Percentiles rank a stretch among this genome's conserved stretches.
These are phyloP conservation scores for Lenwebbia sp. DNA, from an alignment of 345 rosid genomes.

Conservation along the genomic window DNA sequence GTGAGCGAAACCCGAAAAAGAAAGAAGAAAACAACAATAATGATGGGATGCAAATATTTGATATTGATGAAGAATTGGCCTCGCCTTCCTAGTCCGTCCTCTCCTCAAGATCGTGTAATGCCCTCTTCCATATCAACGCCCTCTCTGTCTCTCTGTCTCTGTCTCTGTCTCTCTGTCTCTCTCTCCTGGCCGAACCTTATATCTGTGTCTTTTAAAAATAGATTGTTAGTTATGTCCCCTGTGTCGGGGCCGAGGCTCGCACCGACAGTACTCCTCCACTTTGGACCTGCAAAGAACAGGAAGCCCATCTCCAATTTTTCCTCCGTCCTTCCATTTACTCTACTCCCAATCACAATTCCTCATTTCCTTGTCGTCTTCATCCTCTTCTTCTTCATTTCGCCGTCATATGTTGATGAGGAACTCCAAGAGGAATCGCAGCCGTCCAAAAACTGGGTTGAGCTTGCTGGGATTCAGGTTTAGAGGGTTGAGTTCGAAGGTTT, in stretches of 20 bases:
- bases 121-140: no score
- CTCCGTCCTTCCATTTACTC: neutral
- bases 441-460: neutral
- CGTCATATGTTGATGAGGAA: neutral
- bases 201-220: no score
- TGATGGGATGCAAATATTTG: no score
- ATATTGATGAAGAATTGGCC: no score
- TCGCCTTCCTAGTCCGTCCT: no score
- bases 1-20: no score
- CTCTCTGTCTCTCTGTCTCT: no score
- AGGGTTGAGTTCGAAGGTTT: neutral
- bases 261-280: conserved; percentile 1
- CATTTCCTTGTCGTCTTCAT: neutral
- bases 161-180: neutral
- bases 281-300: neutral
- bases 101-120: no score
- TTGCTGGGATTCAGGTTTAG: neutral
- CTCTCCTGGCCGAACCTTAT: no score
- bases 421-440: neutral
- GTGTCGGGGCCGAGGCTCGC: conserved; percentile 13
- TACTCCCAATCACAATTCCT: neutral
- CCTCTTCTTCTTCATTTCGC: neutral
- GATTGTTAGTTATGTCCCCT: no score
- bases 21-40: no score
- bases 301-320: neutral